Conservation (phyloP, 768 basidiomycete species). For the Suillus ampliporus region DNA sequence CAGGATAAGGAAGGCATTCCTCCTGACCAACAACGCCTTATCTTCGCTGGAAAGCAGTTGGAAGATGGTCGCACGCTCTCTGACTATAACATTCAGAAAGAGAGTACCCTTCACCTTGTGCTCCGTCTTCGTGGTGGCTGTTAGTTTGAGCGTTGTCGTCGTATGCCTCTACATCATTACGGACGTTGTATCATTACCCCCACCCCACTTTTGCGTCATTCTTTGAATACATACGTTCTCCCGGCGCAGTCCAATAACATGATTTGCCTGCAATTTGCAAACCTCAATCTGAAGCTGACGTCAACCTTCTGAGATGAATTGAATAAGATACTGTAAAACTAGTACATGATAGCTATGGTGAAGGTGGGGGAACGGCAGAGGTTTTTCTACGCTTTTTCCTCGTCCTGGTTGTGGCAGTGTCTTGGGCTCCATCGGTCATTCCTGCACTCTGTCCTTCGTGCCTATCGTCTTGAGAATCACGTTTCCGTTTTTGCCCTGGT, state of each 20-base stretch:
- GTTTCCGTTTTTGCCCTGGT: conserved; percentile 27
- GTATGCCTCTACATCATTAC: not conserved
- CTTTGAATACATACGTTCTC: not conserved
- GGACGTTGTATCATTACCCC: conserved; percentile 10
- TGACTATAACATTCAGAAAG: conserved; percentile 81
- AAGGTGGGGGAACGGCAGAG: not conserved
- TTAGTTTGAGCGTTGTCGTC: conserved; percentile 30
- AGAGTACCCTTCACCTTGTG: conserved; percentile 69
- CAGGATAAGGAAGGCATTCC: conserved; percentile 85
- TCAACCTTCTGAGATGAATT: not conserved
- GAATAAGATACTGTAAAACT: not conserved
- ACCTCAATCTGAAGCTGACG: not conserved
- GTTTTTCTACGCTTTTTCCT: conserved; percentile 32
- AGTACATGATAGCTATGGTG: not conserved
- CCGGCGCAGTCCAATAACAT: not conserved
- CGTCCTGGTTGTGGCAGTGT: conserved; percentile 5
- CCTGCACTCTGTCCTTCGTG: not conserved
- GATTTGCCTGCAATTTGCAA: not conserved
- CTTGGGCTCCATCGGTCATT: conserved; percentile 4
- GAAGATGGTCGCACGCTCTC: conserved; percentile 81
- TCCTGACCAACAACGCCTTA: conserved; percentile 79
- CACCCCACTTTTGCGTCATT: conserved; percentile 1
- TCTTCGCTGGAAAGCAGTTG: conserved; percentile 81
- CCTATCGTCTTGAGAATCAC: not conserved
- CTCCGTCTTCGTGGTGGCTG: conserved; percentile 83